Conservation (phyloP, 371 early-diverging fungal species). For the Thermomucor indicae-seudaticae region DNA sequence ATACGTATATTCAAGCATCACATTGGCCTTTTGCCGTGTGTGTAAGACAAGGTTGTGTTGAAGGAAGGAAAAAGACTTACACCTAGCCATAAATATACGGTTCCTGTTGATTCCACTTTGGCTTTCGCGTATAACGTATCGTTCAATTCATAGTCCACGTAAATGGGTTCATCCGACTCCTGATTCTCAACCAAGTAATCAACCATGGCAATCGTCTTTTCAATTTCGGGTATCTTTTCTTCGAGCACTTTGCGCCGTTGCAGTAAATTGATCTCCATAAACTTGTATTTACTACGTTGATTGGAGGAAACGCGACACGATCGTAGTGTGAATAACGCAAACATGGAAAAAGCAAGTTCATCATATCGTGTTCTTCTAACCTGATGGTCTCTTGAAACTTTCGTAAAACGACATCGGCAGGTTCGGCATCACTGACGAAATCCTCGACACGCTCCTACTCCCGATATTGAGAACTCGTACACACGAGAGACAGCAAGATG, state of each 20-base stretch:
- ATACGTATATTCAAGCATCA: slow-evolving; percentile 92
- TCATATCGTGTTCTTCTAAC: slow-evolving; percentile 34
- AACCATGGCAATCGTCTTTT: slow-evolving; percentile 88
- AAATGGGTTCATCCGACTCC: slow-evolving; percentile 69
- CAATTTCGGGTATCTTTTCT: slow-evolving; percentile 94
- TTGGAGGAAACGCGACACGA: not conserved
- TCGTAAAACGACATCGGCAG: slow-evolving; percentile 78
- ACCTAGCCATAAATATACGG: slow-evolving; percentile 94
- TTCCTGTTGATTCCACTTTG: slow-evolving; percentile 67
- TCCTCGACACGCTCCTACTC: slow-evolving; percentile 84
- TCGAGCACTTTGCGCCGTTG: slow-evolving; percentile 81
- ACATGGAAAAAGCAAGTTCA: too few species aligned
- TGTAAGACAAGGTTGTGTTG: not conserved
- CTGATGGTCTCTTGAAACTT: slow-evolving; percentile 92
- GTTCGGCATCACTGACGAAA: slow-evolving; percentile 67
- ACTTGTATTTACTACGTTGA: slow-evolving; percentile 85
- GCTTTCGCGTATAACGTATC: slow-evolving; percentile 93
- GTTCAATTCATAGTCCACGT: slow-evolving; percentile 87
- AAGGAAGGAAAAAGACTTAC: slow-evolving; percentile 42
- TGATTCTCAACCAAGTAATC: slow-evolving; percentile 64
- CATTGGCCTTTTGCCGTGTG: slow-evolving; percentile 96
- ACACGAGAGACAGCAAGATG: too few species aligned
- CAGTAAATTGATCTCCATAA: slow-evolving; percentile 89
- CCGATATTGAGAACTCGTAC: too few species aligned
- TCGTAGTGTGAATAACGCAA: not conserved